Percentiles rank a stretch among this genome's conserved stretches.
Conservation (phyloP, 2,329 filamentous ascomycete species). For the Seiridium unicorne region DNA sequence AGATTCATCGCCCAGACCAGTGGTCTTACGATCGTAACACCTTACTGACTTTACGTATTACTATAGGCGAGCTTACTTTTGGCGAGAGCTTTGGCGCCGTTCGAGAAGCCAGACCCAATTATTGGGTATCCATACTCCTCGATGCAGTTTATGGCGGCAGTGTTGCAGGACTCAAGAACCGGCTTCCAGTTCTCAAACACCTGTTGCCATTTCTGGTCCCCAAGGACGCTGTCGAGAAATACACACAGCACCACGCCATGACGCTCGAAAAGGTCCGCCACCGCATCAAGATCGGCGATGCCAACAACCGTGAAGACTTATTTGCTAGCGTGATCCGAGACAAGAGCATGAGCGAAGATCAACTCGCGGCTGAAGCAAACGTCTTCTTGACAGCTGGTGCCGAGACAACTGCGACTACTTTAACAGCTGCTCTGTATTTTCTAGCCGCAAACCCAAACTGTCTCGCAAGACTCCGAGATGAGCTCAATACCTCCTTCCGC, state of each 20-base stretch:
- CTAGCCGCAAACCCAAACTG: conserved; percentile 6
- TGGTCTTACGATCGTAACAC: not conserved
- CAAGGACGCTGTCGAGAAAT: conserved; percentile 1
- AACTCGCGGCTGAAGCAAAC: conserved; percentile 11
- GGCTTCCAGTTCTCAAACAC: conserved; percentile 12
- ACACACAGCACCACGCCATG: conserved; percentile 7
- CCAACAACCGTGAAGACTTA: conserved; percentile 12
- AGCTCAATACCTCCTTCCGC: conserved; percentile 11
- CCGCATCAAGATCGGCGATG: conserved; percentile 13
- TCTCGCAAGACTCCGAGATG: conserved; percentile 8
- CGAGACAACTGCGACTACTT: conserved; percentile 16
- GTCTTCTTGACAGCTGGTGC: conserved; percentile 16
- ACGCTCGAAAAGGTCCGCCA: conserved; percentile 14
- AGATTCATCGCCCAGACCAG: no score
- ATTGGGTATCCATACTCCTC: conserved; percentile 17
- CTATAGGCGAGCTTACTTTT: conserved; percentile 15
- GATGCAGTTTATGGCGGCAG: conserved; percentile 7
- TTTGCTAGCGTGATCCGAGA: conserved; percentile 12
- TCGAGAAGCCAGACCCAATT: conserved; percentile 6
- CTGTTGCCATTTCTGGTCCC: not conserved
- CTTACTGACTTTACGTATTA: not conserved
- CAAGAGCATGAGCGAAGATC: conserved; percentile 6
- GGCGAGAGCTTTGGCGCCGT: conserved; percentile 18
- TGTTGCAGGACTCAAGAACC: conserved; percentile 11
- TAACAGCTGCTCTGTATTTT: conserved; percentile 12